phyloP scores from a whole-genome alignment of 192 early-diverging fungal genomes.

The Coemansia sp. region DNA sequence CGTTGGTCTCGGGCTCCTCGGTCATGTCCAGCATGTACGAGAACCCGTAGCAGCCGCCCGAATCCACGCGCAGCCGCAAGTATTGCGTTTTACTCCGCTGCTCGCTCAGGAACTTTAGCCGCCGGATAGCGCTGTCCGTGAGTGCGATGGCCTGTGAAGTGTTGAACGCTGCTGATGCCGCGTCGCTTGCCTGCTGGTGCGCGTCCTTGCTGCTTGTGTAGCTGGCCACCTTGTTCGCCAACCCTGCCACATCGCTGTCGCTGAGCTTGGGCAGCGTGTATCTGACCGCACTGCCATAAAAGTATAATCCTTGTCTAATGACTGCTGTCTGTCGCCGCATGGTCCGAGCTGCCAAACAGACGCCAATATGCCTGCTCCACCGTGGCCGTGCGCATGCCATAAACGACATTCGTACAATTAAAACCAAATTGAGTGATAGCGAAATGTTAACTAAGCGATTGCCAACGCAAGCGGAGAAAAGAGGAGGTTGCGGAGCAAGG shows the following conservation, averaged over 20 bases:
- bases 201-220: conserved; percentile 7
- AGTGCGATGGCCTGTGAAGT: conserved; percentile 19
- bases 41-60: conserved; percentile 85
- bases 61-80: conserved; percentile 72
- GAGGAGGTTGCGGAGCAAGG: no score
- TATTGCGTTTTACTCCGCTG: conserved; percentile 47
- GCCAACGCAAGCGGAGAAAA: no score
- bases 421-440: not conserved
- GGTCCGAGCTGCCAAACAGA: not conserved
- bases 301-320: not conserved
- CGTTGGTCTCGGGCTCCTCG: conserved; percentile 60
- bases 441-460: no score
- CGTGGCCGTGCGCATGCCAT: not conserved
- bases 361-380: not conserved
- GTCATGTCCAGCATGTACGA: conserved; percentile 78
- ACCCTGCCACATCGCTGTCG: conserved; percentile 9
- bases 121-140: conserved; percentile 37
- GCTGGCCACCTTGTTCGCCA: conserved; percentile 19
- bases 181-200: not conserved
- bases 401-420: not conserved
- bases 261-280: conserved; percentile 36
- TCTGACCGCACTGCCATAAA: conserved; percentile 5
- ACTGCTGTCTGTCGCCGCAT: not conserved
- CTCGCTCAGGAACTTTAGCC: conserved; percentile 39
- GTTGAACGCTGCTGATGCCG: not conserved